Conservation (phyloP, 371 early-diverging fungal species). For the Mortierella sp. region DNA sequence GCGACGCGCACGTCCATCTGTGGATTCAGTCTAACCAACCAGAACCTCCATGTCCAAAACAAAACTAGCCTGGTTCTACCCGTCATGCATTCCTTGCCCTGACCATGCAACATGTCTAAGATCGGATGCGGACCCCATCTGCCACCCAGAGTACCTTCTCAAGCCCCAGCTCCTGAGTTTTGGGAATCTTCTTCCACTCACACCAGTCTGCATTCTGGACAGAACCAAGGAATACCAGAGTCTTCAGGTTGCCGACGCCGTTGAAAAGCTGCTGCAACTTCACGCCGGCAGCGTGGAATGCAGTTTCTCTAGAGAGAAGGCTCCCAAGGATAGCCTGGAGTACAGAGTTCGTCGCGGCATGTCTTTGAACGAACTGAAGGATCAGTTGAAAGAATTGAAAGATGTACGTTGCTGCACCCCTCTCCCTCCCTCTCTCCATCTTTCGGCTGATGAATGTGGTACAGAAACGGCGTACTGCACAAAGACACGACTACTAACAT, state of each 20-base stretch:
- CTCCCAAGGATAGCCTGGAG: conserved; percentile 16
- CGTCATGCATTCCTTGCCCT: conserved; percentile 50
- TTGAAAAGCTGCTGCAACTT: conserved; percentile 30
- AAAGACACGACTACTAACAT: too few relatives aligned
- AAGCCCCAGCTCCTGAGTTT: conserved; percentile 48
- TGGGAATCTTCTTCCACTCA: conserved; percentile 36
- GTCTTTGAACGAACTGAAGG: conserved; percentile 15
- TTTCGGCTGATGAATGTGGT: not conserved
- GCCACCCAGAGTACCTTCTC: conserved; percentile 40
- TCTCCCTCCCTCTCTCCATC: too few relatives aligned
- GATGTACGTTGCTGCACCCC: too few relatives aligned
- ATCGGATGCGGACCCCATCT: conserved; percentile 31
- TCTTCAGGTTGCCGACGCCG: conserved; percentile 43
- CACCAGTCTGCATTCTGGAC: conserved; percentile 40
- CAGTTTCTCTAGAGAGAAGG: conserved; percentile 21
- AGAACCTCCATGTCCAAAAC: too few relatives aligned
- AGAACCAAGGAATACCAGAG: conserved; percentile 45
- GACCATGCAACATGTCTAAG: conserved; percentile 41
- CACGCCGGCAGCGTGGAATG: conserved; percentile 47
- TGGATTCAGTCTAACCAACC: too few relatives aligned
- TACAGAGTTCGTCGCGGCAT: conserved; percentile 27
- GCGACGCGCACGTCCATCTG: too few relatives aligned
- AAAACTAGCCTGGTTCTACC: conserved; percentile 33
- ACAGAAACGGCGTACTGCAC: too few relatives aligned
- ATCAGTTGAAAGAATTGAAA: conserved; percentile 34